These are phyloP conservation scores for Erodium trifolium DNA, from an alignment of 441 rosid species.

Conservation along the genomic window DNA sequence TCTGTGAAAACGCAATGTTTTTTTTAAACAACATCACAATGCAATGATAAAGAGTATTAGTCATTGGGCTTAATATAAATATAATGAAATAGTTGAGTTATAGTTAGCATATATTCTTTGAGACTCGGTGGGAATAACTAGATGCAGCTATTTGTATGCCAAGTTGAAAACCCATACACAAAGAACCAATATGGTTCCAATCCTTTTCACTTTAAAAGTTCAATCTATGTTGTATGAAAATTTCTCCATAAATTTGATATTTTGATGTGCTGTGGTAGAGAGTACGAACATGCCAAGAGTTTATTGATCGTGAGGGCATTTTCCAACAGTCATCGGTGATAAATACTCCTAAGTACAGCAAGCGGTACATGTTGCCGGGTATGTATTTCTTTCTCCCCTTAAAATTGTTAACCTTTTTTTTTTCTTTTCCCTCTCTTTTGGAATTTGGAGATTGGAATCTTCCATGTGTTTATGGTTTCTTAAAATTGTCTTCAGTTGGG, in stretches of 20 bases:
- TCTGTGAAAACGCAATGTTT: too few species aligned
- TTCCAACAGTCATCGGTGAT: conserved; percentile 76
- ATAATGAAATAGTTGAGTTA: background rate
- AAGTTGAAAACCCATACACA: background rate
- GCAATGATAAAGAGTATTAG: background rate
- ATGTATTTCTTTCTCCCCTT: conserved; percentile 13
- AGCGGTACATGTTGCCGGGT: conserved; percentile 86
- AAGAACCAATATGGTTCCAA: background rate
- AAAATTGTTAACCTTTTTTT: background rate
- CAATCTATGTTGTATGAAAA: background rate
- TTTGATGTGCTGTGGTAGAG: conserved; percentile 42
- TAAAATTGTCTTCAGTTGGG: conserved; percentile 48
- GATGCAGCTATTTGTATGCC: background rate
- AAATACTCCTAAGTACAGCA: conserved; percentile 73
- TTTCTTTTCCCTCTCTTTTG: background rate
- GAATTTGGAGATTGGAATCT: conserved; percentile 10
- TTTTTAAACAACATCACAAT: background rate
- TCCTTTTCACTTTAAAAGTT: background rate
- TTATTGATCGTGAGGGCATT: conserved; percentile 70
- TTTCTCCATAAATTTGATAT: conserved; percentile 8
- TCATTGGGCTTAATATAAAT: background rate
- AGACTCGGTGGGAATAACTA: background rate
- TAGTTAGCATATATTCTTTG: background rate
- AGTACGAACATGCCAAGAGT: conserved; percentile 74
- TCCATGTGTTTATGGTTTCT: background rate